Base-by-base conservation (phyloP, 768 basidiomycete species). In the Russula ochroleuca region DNA sequence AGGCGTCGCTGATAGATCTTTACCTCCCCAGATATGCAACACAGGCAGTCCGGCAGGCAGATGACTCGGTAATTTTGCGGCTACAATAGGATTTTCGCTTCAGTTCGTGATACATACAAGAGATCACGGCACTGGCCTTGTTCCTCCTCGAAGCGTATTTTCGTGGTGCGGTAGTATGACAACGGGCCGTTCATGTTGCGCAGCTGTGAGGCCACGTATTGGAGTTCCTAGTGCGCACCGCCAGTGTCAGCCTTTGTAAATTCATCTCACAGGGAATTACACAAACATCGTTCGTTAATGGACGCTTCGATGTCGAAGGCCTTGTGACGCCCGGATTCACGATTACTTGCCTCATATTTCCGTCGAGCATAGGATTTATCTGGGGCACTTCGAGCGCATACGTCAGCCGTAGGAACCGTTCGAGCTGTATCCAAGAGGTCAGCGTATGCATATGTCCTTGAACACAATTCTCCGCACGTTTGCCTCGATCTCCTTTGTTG, bases 151-250 rank as follows among this genome's bases (percentile, higher is more conserved):
- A 81, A 82, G n/a, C 87, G 81, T 63, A 77, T 63, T 63, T 78
- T 78, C 14, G 76, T 72, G 2, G 87, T 90, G 37, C 88, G 82
- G 67, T 91, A 92, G 71, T 89, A 92, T 62, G 87, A 88, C n/a
- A 90, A 72, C 3, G 90, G 87, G 2, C 87, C 88, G 21, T 78
- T 77, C 83, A 92, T 84, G 25, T 78, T 76, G 28, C 73, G 66
- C 21, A 83, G 78, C 61, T 80, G 73, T 5, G 77, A 70, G 17
- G 77, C 25, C 68, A 88, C 85, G 64, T 81, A 81, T 23, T 79
- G 71, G 19, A 83, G 72, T 69, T 90, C 88, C 86, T 87, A 68
- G n/a, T 23, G 4, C 5, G 14, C 28, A 17, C 25, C 31, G 17
- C 28, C 31, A n/a, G 6, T 9, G 14, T 49, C 60, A 62, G 59